Evolutionary conservation across 2,329 filamentous ascomycete species (phyloP).

Genomic region (Microdochium nivale): DNA sequence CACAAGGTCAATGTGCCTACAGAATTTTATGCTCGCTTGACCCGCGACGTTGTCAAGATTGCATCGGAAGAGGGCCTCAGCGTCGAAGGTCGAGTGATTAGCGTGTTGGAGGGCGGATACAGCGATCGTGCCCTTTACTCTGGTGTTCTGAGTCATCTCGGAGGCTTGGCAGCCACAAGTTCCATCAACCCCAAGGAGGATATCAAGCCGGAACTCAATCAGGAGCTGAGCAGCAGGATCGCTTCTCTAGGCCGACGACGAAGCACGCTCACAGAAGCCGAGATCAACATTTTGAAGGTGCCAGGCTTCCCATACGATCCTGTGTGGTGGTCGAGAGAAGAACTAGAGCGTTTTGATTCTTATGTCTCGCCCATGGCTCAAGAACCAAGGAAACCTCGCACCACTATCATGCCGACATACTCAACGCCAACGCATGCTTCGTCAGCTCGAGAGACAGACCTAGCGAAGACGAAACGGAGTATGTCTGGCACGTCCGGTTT

Average conservation of each 20-base stretch:
- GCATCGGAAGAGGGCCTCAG: slow-evolving; percentile 70
- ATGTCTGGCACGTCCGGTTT: slow-evolving; percentile 43
- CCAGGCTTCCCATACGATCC: slow-evolving; percentile 48
- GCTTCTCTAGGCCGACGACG: slow-evolving; percentile 26
- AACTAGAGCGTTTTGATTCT: slow-evolving; percentile 62
- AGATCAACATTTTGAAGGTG: slow-evolving; percentile 19
- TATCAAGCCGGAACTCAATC: slow-evolving; percentile 36
- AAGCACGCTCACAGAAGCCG: slow-evolving; percentile 19
- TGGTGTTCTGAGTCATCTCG: slow-evolving; percentile 83
- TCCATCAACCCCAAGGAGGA: slow-evolving; percentile 27
- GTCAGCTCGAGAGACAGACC: slow-evolving; percentile 66
- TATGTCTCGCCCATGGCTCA: slow-evolving; percentile 41
- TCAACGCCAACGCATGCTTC: slow-evolving; percentile 85
- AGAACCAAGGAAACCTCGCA: slow-evolving; percentile 44
- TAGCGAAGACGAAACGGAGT: slow-evolving; percentile 56
- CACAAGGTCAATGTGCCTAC: slow-evolving; percentile 95
- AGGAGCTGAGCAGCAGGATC: slow-evolving; percentile 49
- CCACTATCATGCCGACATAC: slow-evolving; percentile 60
- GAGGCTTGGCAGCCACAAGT: slow-evolving; percentile 61
- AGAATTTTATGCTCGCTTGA: slow-evolving; percentile 89
- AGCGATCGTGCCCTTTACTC: slow-evolving; percentile 85
- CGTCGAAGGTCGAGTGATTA: slow-evolving; percentile 80
- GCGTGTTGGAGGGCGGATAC: slow-evolving; percentile 92
- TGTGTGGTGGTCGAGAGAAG: slow-evolving; percentile 59
- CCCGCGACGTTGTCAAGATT: slow-evolving; percentile 73